Evolutionary conservation across 768 basidiomycete genomes (phyloP).

Genomic region (Agaricus sinodeliciosus): DNA sequence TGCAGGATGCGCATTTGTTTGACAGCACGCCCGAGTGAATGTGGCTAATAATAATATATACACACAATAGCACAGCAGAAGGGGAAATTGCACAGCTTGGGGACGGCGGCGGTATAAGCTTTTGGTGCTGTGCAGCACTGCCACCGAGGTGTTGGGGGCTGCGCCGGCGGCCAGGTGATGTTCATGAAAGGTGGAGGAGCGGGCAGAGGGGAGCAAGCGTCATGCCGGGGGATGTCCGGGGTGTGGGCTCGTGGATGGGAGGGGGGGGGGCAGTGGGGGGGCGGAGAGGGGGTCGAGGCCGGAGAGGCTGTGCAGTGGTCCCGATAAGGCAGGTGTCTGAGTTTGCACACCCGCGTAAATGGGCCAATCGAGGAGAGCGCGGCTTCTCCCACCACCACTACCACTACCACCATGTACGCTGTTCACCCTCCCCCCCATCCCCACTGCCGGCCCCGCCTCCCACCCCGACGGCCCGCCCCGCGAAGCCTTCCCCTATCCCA

Average conservation of each 20-base stretch:
- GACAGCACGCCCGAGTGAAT: constrained; percentile 23
- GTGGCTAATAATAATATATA: not conserved
- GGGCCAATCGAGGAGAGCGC: not conserved
- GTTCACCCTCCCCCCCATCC: constrained; percentile 36
- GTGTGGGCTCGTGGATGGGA: constrained; percentile 4
- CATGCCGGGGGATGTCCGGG: not conserved
- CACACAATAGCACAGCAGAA: constrained; percentile 1
- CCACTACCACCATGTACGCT: constrained; percentile 28
- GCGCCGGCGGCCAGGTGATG: not conserved
- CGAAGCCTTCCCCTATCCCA: constrained; percentile 34
- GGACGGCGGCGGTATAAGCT: constrained; percentile 22
- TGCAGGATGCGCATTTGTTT: constrained; percentile 70
- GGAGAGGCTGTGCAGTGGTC: constrained; percentile 6
- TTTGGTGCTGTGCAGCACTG: constrained; percentile 35
- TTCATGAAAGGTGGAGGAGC: not conserved
- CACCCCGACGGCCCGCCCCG: constrained; percentile 36
- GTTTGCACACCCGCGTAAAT: constrained; percentile 11
- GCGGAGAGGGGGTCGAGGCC: constrained; percentile 3
- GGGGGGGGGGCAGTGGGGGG: not conserved
- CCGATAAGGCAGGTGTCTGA: constrained; percentile 10
- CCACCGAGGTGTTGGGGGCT: constrained; percentile 18
- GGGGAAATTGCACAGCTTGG: constrained; percentile 25
- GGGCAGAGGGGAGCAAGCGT: not conserved
- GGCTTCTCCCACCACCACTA: too few relatives aligned
- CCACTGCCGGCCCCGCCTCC: constrained; percentile 34